Evolutionary conservation across 139 green algal genomes (phyloP).

Genomic region (Tetraselmis striata): DNA sequence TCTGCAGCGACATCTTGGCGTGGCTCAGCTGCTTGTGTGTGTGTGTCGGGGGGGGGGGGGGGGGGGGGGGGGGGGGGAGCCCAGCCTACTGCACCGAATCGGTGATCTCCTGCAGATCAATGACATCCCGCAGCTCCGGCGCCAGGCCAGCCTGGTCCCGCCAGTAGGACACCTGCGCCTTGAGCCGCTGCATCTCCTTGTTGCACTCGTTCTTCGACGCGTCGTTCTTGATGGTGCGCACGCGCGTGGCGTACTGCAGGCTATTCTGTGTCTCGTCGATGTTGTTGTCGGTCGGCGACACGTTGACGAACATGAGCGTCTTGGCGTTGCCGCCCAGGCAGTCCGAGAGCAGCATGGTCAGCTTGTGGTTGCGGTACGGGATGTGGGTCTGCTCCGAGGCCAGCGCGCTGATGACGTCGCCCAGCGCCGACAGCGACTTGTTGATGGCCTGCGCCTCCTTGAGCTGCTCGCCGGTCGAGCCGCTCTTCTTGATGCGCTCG

Average conservation of each 20-base stretch:
- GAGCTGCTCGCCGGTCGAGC: constrained; percentile 79
- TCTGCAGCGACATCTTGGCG: too few relatives aligned
- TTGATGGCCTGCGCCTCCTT: constrained; percentile 99
- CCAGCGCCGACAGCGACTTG: constrained; percentile 91
- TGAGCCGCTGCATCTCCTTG: constrained; percentile 77
- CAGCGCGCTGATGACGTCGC: constrained; percentile 88
- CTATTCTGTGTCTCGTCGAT: constrained; percentile 85
- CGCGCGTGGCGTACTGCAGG: constrained; percentile 78
- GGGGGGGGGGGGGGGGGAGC: too few relatives aligned
- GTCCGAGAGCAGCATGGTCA: constrained; percentile 97
- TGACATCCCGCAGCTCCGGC: constrained; percentile 47
- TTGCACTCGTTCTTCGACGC: constrained; percentile 71
- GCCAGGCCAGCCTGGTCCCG: constrained; percentile 86
- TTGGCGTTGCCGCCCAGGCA: constrained; percentile 71
- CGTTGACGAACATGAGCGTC: constrained; percentile 75
- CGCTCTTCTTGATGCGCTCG: constrained; percentile 94
- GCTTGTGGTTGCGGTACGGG: constrained; percentile 97
- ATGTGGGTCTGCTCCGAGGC: constrained; percentile 69
- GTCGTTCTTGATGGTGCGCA: constrained; percentile 93
- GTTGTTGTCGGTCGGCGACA: constrained; percentile 84
- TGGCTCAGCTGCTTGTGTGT: too few relatives aligned
- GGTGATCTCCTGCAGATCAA: constrained; percentile 23
- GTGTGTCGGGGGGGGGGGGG: too few relatives aligned
- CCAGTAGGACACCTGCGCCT: constrained; percentile 84
- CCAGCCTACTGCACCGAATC: neutral